Evolutionary conservation across 2,329 filamentous ascomycete genomes (phyloP).

Genomic region (Zalaria sp.): DNA sequence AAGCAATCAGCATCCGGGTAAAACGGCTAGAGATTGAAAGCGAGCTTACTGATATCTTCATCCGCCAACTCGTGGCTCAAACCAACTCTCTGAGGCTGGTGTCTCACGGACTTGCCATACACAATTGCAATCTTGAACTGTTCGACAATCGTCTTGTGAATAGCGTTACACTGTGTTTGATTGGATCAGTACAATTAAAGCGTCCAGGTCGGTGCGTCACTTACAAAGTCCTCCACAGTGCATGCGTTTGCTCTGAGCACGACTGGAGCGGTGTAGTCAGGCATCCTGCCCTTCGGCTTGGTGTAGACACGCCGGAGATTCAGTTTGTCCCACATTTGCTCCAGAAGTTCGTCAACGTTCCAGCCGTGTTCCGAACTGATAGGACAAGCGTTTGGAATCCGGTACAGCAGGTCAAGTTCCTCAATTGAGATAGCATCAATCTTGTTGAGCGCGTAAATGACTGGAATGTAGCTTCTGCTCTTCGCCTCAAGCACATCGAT

Average conservation of each 20-base stretch:
- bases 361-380: slow-evolving; percentile 92
- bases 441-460: slow-evolving; percentile 97
- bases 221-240: slow-evolving; percentile 93
- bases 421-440: slow-evolving; percentile 97
- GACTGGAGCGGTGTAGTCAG: slow-evolving; percentile 84
- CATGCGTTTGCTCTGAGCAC: slow-evolving; percentile 71
- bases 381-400: slow-evolving; percentile 90
- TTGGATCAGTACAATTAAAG: slow-evolving; percentile 19
- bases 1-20: slow-evolving; percentile 1
- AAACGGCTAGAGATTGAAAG: background rate
- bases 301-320: slow-evolving; percentile 88
- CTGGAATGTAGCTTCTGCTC: slow-evolving; percentile 93
- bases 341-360: slow-evolving; percentile 94
- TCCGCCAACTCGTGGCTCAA: slow-evolving; percentile 82
- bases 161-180: slow-evolving; percentile 67
- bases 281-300: slow-evolving; percentile 89
- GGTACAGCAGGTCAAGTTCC: slow-evolving; percentile 88
- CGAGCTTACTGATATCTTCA: slow-evolving; percentile 58
- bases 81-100: slow-evolving; percentile 92
- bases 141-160: slow-evolving; percentile 90
- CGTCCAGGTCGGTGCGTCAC: slow-evolving; percentile 23
- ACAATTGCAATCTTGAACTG: slow-evolving; percentile 93
- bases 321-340: slow-evolving; percentile 97
- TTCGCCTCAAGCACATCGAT: slow-evolving; percentile 94
- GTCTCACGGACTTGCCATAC: slow-evolving; percentile 95